These are phyloP conservation scores for Phaeosphaeriaceae sp. DNA, from an alignment of 2,329 filamentous ascomycete genomes.

Conservation along the genomic window DNA sequence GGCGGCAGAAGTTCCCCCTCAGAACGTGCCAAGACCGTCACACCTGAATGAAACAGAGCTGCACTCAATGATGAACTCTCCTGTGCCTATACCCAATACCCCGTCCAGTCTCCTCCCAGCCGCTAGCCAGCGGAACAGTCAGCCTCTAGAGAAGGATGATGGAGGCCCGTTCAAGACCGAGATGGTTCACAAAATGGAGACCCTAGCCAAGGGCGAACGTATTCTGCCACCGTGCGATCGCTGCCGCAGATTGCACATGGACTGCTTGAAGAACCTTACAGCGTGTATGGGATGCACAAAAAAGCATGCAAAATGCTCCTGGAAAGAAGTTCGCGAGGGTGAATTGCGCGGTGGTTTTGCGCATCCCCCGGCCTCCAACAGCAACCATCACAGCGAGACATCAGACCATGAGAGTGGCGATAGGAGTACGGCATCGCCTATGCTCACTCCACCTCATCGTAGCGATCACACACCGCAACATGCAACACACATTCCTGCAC, in stretches of 20 bases:
- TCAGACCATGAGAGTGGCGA: constrained; percentile 37
- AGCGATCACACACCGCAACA: constrained; percentile 27
- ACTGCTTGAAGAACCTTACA: constrained; percentile 85
- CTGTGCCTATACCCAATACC: constrained; percentile 63
- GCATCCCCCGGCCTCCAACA: constrained; percentile 28
- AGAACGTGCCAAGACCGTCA: constrained; percentile 25
- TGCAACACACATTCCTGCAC: constrained; percentile 12
- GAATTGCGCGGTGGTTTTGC: constrained; percentile 59
- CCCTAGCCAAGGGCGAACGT: constrained; percentile 73
- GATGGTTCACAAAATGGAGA: constrained; percentile 79
- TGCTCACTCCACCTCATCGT: constrained; percentile 33
- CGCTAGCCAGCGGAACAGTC: constrained; percentile 45
- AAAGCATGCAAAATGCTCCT: constrained; percentile 87
- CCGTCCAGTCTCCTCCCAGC: constrained; percentile 61
- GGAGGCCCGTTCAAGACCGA: constrained; percentile 67
- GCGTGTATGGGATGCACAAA: constrained; percentile 88
- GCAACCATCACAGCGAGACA: constrained; percentile 42
- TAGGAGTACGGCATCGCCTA: constrained; percentile 39
- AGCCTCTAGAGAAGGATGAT: constrained; percentile 60
- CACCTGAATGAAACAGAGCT: constrained; percentile 49
- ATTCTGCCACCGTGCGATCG: constrained; percentile 86
- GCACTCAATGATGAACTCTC: constrained; percentile 51
- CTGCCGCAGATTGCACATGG: constrained; percentile 78
- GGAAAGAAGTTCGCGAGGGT: constrained; percentile 79
- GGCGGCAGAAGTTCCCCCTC: constrained; percentile 24